Percentiles rank a stretch among this genome's conserved stretches.
These are phyloP conservation scores for Eutrema salsugineum DNA, from an alignment of 441 rosid genomes.

Conservation along the genomic window DNA sequence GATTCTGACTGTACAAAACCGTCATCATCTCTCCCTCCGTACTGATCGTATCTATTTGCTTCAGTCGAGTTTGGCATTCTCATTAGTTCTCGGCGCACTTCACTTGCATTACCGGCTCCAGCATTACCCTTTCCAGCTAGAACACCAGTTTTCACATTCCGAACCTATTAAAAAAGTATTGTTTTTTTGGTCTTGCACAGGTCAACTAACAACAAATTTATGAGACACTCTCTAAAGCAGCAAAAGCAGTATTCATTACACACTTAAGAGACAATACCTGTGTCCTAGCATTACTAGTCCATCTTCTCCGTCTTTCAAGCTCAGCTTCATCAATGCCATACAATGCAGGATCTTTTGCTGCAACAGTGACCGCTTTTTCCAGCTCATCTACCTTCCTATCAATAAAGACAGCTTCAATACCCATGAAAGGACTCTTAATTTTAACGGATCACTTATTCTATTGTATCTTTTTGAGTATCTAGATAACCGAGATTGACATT, in stretches of 20 bases:
- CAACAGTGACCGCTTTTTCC: constrained; percentile 85
- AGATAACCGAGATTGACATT: background rate
- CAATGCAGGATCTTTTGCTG: constrained; percentile 87
- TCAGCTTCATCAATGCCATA: constrained; percentile 82
- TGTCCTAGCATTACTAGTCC: constrained; percentile 84
- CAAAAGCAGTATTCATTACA: background rate
- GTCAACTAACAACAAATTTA: background rate
- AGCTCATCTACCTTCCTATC: constrained; percentile 97
- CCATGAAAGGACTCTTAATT: constrained; percentile 24
- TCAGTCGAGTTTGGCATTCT: constrained; percentile 68
- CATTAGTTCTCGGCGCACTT: constrained; percentile 84
- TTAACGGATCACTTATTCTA: constrained; percentile 8
- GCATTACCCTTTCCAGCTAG: constrained; percentile 55
- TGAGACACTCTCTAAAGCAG: background rate
- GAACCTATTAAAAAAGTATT: constrained; percentile 44
- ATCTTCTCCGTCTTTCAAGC: constrained; percentile 90
- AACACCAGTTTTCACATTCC: constrained; percentile 70
- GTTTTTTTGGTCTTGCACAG: background rate
- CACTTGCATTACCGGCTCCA: constrained; percentile 46
- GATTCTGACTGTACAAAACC: constrained; percentile 93
- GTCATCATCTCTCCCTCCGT: constrained; percentile 53
- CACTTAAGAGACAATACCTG: constrained; percentile 46
- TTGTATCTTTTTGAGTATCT: background rate
- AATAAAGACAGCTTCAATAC: constrained; percentile 49
- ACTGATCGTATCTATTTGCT: constrained; percentile 58